phyloP scores from a whole-genome alignment of 2,329 filamentous ascomycete genomes.

The Hypoxylon sp. region DNA sequence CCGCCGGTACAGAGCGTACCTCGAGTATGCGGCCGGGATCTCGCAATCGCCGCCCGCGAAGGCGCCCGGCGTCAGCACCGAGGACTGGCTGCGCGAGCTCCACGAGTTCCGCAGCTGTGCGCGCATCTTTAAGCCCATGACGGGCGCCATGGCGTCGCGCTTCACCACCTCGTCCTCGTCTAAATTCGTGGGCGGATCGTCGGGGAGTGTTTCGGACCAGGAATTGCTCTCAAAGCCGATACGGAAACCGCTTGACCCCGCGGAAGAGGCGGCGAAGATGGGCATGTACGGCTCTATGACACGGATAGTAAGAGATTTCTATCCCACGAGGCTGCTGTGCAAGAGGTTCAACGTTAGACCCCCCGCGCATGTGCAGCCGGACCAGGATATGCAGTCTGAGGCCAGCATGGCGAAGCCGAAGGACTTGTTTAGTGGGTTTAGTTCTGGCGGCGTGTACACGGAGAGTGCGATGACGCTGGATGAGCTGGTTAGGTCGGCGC shows the following conservation, averaged over 20 bases:
- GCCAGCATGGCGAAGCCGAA: slow-evolving; percentile 41
- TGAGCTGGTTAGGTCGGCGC: slow-evolving; percentile 51
- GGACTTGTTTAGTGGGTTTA: slow-evolving; percentile 16
- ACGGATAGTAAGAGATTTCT: slow-evolving; percentile 77
- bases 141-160: slow-evolving; percentile 90
- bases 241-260: slow-evolving; percentile 77
- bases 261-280: slow-evolving; percentile 86
- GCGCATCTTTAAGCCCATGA: slow-evolving; percentile 88
- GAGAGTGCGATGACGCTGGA: slow-evolving; percentile 51
- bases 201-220: slow-evolving; percentile 33
- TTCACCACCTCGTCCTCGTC: slow-evolving; percentile 74
- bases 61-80: slow-evolving; percentile 62
- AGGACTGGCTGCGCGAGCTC: slow-evolving; percentile 86
- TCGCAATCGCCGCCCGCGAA: slow-evolving; percentile 12
- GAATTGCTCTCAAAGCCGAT: slow-evolving; percentile 60
- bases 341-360: slow-evolving; percentile 93
- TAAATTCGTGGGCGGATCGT: slow-evolving; percentile 45
- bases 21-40: slow-evolving; percentile 80
- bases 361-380: slow-evolving; percentile 74
- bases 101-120: slow-evolving; percentile 77
- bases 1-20: slow-evolving; percentile 82
- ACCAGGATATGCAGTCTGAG: slow-evolving; percentile 56
- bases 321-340: slow-evolving; percentile 86
- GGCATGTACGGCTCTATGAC: slow-evolving; percentile 96
- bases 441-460: slow-evolving; percentile 1